phyloP scores from a whole-genome alignment of 2,329 filamentous ascomycete genomes.

The Tolypocladium amazonense region DNA sequence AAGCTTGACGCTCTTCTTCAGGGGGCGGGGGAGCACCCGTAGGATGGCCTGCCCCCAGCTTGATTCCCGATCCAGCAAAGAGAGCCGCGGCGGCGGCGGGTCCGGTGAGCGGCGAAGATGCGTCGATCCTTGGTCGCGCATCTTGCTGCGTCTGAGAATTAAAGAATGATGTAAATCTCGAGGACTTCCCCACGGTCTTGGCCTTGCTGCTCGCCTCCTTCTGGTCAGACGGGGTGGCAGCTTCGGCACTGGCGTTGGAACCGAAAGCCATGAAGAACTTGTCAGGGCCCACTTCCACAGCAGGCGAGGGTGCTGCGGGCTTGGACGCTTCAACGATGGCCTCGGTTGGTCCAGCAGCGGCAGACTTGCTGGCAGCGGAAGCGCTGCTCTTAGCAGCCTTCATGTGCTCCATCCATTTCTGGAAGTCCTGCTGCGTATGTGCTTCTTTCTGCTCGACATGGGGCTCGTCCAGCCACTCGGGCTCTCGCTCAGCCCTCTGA shows the following conservation, averaged over 20 bases:
- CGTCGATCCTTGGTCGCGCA: slow-evolving; percentile 36
- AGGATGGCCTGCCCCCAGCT: not conserved
- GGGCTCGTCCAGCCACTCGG: slow-evolving; percentile 80
- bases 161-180: slow-evolving; percentile 79
- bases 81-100: slow-evolving; percentile 8
- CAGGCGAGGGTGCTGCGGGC: slow-evolving; percentile 46
- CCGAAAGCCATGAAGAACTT: slow-evolving; percentile 62
- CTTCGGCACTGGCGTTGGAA: slow-evolving; percentile 28
- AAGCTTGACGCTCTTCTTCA: slow-evolving; percentile 73
- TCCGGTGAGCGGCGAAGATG: slow-evolving; percentile 30
- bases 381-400: slow-evolving; percentile 48
- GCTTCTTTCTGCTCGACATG: slow-evolving; percentile 57
- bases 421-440: slow-evolving; percentile 83
- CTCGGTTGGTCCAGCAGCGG: slow-evolving; percentile 20
- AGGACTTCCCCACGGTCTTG: slow-evolving; percentile 56
- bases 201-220: slow-evolving; percentile 32
- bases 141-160: slow-evolving; percentile 36
- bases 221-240: slow-evolving; percentile 41
- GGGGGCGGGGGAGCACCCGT: slow-evolving; percentile 15
- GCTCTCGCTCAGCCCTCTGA: slow-evolving; percentile 62
- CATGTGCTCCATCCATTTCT: slow-evolving; percentile 90
- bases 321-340: slow-evolving; percentile 35
- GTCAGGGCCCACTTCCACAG: slow-evolving; percentile 58
- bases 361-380: slow-evolving; percentile 22
- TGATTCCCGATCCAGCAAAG: not conserved